Base-by-base conservation (phyloP, 179 eudicot genomes). In the Actinidia arguta region DNA sequence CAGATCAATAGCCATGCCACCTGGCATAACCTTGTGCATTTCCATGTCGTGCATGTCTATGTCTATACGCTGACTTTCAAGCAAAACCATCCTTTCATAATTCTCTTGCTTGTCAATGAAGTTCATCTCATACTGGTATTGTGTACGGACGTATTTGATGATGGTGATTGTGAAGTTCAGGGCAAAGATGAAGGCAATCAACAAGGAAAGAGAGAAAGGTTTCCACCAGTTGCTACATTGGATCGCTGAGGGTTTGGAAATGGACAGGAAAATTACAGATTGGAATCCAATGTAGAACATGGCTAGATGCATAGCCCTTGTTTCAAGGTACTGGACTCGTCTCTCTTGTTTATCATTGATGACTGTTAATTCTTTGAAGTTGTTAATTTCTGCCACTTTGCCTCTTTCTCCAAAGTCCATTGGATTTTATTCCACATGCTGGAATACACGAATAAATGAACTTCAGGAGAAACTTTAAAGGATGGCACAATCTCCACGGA, bases 141-240 rank as follows among this genome's bases (percentile, higher is more conserved):
- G 67, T 36, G 25, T 79, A 8, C 63, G 59, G 16, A 66, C 61
- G 20, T 67, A 50, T 17, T 79, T 79, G 62, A 79, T 48, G 36
- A 79, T 17, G 17, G 81, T 79, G 4, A 74, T 64, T 20, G 16
- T 6, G 27, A 79, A 79, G 46, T 67, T 79, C 47, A 67, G 47
- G 46, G 73, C 81, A 52, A 79, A 79, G 13, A 13, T 39, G 5
- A 79, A 12, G 4, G 81, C 81, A 3, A 79, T 66, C 16, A 31
- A 51, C 8, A 79, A 22, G 25, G 81, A 79, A 25, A 79, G 61
- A 47, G 50, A 79, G 74, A 79, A 79, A 11, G 81, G 81, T 20
- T 79, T 67, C 81, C 74, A 64, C 81, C 81, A 79, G 47, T 52
- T 67, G 67, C 62, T 48, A 50, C 81, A 79, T 9, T 79, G 81